Percentiles rank a stretch among this genome's conserved stretches.
Evolutionary conservation across 805 yeast genomes (phyloP).

Genomic region (Ogataea angusta): DNA sequence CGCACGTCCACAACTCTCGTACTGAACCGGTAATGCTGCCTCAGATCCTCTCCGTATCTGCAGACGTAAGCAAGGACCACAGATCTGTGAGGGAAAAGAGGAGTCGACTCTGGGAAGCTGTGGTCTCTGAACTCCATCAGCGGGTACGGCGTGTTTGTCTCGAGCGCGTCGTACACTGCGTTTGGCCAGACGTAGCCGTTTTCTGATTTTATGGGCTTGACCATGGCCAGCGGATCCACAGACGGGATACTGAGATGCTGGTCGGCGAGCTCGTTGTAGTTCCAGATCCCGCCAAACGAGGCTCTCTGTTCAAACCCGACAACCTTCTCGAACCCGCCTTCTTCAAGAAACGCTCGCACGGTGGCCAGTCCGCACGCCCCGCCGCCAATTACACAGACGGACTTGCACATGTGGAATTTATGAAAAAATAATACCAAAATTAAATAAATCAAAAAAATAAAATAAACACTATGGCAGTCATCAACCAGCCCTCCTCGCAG

Average conservation of each 20-base stretch:
- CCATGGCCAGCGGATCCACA: slow-evolving; percentile 22
- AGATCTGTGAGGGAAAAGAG: slow-evolving; percentile 52
- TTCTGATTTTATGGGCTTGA: slow-evolving; percentile 10
- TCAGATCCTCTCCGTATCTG: slow-evolving; percentile 45
- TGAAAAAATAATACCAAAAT: not conserved
- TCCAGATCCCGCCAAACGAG: slow-evolving; percentile 81
- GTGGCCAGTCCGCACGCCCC: slow-evolving; percentile 74
- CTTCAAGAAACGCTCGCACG: slow-evolving; percentile 59
- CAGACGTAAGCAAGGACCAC: slow-evolving; percentile 59
- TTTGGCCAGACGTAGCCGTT: slow-evolving; percentile 39
- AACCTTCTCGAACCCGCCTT: slow-evolving; percentile 43
- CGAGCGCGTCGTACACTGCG: slow-evolving; percentile 63
- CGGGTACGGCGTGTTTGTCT: slow-evolving; percentile 63
- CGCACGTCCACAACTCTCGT: slow-evolving; percentile 46
- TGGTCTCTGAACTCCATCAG: slow-evolving; percentile 63
- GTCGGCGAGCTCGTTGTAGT: slow-evolving; percentile 40
- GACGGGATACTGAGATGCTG: slow-evolving; percentile 28
- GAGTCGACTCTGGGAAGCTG: slow-evolving; percentile 46
- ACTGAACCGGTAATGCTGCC: slow-evolving; percentile 38
- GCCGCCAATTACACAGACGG: slow-evolving; percentile 68
- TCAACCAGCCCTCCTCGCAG: slow-evolving; percentile 86
- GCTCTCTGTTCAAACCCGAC: slow-evolving; percentile 58
- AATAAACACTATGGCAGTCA: slow-evolving; percentile 34
- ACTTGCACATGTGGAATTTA: not conserved
- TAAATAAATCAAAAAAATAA: too few relatives aligned